phyloP scores from a whole-genome alignment of 176 grass and related monocot species.

The Aegilops bicornis region DNA sequence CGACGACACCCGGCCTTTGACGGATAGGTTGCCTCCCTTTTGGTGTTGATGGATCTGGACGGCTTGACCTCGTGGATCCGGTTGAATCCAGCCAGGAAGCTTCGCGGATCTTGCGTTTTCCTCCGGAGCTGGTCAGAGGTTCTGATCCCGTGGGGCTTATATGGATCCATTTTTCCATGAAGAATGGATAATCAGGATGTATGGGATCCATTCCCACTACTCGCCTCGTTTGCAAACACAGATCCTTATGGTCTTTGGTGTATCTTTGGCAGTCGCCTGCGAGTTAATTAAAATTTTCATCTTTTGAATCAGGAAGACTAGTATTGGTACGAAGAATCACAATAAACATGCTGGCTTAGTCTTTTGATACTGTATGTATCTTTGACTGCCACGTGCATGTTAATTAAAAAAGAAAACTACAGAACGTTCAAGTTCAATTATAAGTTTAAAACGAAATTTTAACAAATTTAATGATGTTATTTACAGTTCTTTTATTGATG shows the following conservation, averaged over 20 bases:
- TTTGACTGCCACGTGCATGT: not conserved
- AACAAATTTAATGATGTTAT: not conserved
- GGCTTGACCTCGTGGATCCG: conserved; percentile 5
- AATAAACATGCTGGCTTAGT: not conserved
- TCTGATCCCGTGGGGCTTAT: not conserved
- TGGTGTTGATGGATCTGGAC: conserved; percentile 19
- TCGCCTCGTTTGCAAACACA: not conserved
- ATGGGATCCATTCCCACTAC: not conserved
- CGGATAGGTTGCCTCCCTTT: not conserved
- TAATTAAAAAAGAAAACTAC: not conserved
- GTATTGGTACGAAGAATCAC: too few species aligned
- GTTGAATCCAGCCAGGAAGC: conserved; percentile 10
- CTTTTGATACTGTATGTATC: not conserved
- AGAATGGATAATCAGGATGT: too few species aligned
- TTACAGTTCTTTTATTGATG: not conserved
- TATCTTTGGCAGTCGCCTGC: not conserved
- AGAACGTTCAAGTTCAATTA: too few species aligned
- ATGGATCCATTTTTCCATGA: not conserved
- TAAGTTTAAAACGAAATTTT: not conserved
- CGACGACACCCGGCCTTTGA: not conserved
- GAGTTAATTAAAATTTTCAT: too few species aligned
- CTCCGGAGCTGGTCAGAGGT: not conserved
- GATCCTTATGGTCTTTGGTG: not conserved
- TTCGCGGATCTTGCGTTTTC: not conserved
- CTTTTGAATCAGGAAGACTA: too few species aligned